Percentiles rank a stretch among this genome's conserved stretches.
Evolutionary conservation across 2,329 filamentous ascomycete species (phyloP).

Genomic region (Colletotrichum zoysiae): DNA sequence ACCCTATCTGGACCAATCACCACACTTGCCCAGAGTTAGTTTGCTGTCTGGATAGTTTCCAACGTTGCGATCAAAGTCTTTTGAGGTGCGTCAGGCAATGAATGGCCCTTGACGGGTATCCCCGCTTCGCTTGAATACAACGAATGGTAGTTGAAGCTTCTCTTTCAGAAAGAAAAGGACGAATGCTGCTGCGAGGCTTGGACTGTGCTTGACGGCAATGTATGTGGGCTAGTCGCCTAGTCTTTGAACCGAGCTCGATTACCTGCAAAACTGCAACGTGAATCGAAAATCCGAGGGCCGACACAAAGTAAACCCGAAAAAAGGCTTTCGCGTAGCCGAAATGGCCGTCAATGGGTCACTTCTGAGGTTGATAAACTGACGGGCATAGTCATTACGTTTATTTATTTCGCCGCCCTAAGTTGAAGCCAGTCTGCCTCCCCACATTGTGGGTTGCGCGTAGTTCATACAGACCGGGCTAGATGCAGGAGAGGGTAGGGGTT

Average conservation of each 20-base stretch:
- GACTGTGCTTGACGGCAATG: not conserved
- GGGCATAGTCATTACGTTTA: not conserved
- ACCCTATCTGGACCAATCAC: too few species aligned
- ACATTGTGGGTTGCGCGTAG: constrained; percentile 56
- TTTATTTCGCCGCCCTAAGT: constrained; percentile 49
- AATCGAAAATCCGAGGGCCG: too few species aligned
- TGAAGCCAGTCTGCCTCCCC: constrained; percentile 57
- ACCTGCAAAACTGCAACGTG: not conserved
- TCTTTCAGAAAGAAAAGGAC: too few species aligned
- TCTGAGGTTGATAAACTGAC: too few species aligned
- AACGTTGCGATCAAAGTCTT: not conserved
- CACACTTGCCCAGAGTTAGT: too few species aligned
- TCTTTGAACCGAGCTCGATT: not conserved
- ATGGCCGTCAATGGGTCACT: too few species aligned
- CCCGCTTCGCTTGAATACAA: not conserved
- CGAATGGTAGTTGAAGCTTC: too few species aligned
- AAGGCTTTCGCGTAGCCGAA: too few species aligned
- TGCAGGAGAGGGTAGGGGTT: not conserved
- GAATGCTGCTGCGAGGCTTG: not conserved
- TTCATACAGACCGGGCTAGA: constrained; percentile 52
- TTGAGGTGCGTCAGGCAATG: too few species aligned
- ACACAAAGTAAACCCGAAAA: too few species aligned
- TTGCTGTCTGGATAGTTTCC: too few species aligned
- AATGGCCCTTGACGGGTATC: not conserved
- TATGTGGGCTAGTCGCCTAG: not conserved